A percentile compares a stretch with the other conserved stretches of the same genome.
phyloP scores from a whole-genome alignment of 179 eudicot genomes.

The Drosera spatulata region DNA sequence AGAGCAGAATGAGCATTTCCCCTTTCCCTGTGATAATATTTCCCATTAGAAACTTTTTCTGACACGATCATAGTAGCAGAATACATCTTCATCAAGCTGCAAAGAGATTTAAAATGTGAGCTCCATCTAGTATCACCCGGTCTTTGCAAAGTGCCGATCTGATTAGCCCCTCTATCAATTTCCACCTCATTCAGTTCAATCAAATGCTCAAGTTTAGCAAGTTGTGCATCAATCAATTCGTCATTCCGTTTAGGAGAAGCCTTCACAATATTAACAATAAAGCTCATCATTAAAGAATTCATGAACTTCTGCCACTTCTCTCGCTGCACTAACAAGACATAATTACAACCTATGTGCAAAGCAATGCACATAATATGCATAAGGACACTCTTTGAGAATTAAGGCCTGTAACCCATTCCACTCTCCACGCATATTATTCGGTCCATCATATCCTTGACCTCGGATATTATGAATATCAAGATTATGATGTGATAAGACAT shows the following conservation, averaged over 20 bases:
- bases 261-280: neutral
- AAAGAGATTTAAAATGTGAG: too few relatives aligned
- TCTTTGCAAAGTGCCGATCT: too few relatives aligned
- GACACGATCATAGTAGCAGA: too few relatives aligned
- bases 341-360: neutral
- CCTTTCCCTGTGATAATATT: too few relatives aligned
- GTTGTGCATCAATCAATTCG: too few relatives aligned
- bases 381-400: neutral
- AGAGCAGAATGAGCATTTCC: neutral
- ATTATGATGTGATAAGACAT: neutral
- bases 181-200: too few relatives aligned
- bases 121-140: too few relatives aligned
- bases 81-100: too few relatives aligned
- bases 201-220: too few relatives aligned
- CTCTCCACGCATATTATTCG: neutral
- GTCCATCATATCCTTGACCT: slow-evolving; percentile 2
- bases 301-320: neutral
- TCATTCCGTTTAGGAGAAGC: too few relatives aligned
- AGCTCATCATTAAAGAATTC: neutral
- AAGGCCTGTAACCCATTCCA: slow-evolving; percentile 2
- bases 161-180: too few relatives aligned
- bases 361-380: neutral
- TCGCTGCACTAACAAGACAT: neutral
- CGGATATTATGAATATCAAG: neutral
- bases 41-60: too few relatives aligned